Percentiles rank a stretch among this genome's conserved stretches.
Conservation (phyloP, 106 monocot genomes). For the Platanthera zijinensis region DNA sequence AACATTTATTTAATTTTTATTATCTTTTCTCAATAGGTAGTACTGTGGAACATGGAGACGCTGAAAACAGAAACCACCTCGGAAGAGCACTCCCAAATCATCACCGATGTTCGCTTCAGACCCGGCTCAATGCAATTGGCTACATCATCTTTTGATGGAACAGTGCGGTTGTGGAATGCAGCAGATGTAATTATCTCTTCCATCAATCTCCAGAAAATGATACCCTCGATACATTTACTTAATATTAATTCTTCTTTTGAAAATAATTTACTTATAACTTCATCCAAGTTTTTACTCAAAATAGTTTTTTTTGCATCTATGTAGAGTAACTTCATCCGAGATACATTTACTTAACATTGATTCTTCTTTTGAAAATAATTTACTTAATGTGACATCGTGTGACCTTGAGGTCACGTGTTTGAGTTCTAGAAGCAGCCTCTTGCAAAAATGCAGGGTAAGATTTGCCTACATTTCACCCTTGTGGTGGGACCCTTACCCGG, state of each 20-base stretch:
- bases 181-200: constrained; percentile 41
- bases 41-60: constrained; percentile 82
- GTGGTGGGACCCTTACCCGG: too few species aligned
- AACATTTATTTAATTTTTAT: not conserved
- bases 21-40: constrained; percentile 29
- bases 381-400: too few species aligned
- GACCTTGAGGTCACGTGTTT: too few species aligned
- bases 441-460: too few species aligned
- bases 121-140: constrained; percentile 63
- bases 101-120: constrained; percentile 85
- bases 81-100: constrained; percentile 52
- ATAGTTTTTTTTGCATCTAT: not conserved
- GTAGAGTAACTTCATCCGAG: not conserved
- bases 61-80: constrained; percentile 50
- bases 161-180: constrained; percentile 80
- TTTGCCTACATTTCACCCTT: too few species aligned
- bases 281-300: not conserved
- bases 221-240: not conserved
- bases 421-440: too few species aligned
- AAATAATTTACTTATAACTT: not conserved
- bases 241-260: not conserved
- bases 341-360: too few species aligned
- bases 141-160: constrained; percentile 85
- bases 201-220: not conserved
- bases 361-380: too few species aligned